phyloP scores from a whole-genome alignment of 257 asterid genomes.

The Galeopsis tetrahit region DNA sequence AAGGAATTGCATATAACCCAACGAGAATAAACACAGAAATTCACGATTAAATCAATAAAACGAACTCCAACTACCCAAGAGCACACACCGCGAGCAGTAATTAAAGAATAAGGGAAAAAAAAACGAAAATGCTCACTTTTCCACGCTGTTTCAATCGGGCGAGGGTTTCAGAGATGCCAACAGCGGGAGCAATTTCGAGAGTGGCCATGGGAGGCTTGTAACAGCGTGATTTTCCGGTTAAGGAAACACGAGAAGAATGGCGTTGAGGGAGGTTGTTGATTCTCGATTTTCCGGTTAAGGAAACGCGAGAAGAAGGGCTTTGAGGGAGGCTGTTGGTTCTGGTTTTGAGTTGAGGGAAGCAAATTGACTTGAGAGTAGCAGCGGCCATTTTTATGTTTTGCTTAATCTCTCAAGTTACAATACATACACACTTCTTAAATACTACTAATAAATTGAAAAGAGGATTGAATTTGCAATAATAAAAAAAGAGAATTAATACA shows the following conservation, averaged over 20 bases:
- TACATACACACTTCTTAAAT: too few relatives aligned
- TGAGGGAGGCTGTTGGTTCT: slow-evolving; percentile 11
- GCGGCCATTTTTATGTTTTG: slow-evolving; percentile 38
- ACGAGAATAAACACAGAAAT: background rate
- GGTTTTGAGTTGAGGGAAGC: slow-evolving; percentile 43
- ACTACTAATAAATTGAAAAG: too few relatives aligned
- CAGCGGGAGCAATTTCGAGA: slow-evolving; percentile 40
- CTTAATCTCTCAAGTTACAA: too few relatives aligned
- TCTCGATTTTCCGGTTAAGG: slow-evolving; percentile 21
- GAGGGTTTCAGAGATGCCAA: slow-evolving; percentile 67
- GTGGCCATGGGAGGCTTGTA: slow-evolving; percentile 56
- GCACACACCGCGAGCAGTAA: background rate
- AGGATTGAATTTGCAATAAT: too few relatives aligned
- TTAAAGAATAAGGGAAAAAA: background rate
- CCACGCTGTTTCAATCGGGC: slow-evolving; percentile 57
- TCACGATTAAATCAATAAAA: background rate
- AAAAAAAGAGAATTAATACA: too few relatives aligned
- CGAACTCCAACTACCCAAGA: background rate
- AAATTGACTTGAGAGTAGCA: slow-evolving; percentile 37
- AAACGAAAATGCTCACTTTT: slow-evolving; percentile 45
- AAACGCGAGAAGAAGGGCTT: slow-evolving; percentile 24
- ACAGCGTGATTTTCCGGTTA: slow-evolving; percentile 26
- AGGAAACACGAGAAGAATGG: slow-evolving; percentile 23
- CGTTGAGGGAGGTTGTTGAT: slow-evolving; percentile 21
- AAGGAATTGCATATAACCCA: background rate